Base-by-base conservation (phyloP, 169 alveolate species). In the Cryptosporidium muris region DNA sequence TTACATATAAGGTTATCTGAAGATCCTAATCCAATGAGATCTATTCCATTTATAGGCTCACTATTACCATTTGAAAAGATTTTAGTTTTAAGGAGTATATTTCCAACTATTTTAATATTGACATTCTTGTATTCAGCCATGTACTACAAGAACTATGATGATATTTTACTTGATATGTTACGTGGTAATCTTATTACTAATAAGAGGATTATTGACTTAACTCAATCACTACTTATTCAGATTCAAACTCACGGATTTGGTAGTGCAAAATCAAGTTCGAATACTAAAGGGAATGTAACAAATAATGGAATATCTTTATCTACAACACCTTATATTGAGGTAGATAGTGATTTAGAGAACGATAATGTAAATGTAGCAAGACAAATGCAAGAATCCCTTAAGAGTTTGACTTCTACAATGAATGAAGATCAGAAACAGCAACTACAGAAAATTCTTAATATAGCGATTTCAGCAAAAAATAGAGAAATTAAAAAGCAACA, bases 381-480 rank as follows among this genome's bases (percentile, higher is more conserved):
- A 14, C 85, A 74, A 37, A 52, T 74, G 16, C 54, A 63, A n/a
- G 85, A 74, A 47, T 68, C 85, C 7, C 58, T 74, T 9, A 74
- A 74, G 36, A 68, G 60, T 16, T 38, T 74, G 9, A 68, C 68
- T n/a, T 74, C 85, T 58, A 54, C 85, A 60, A 74, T 74, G 85
- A 74, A 74, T 11, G 85, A 74, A 16, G 1, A 66, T 6, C 85
- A 74, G 40, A 74, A 74, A 42, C 43, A 74, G 42, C 85, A 74
- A 14, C 68, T 74, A 14, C 85, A 74, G 7, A 47, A 25, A 9
- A 51, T 74, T 34, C 42, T 74, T 14, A 74, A 58, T 42, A 58
- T 74, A 9, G 85, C 85, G 7, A 58, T 74, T 60, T 42, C 85
- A 11, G 85, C 85, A 3, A 74, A 74, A 34, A 48, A 54, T 8